Base-by-base conservation (phyloP, 2,329 filamentous ascomycete genomes). In the Periconia digitata region DNA sequence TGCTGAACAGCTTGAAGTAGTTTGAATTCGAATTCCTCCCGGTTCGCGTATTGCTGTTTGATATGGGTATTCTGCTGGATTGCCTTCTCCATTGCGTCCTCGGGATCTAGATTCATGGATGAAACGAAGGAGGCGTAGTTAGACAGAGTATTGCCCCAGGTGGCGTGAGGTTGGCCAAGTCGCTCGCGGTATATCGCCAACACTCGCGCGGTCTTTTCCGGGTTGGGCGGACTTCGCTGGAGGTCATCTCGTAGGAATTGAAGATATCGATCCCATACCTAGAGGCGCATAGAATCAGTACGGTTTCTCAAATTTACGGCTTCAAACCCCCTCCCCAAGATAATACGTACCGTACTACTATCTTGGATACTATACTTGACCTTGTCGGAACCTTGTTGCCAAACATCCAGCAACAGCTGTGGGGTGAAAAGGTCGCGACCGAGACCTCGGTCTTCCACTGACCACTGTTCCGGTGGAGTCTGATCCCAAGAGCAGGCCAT, bases 261-360 rank as follows among this genome's bases (percentile, higher is more conserved):
- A 37, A 90, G 78, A 80, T 88, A 92, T 55, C 85, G 84, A 64
- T 92, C 83, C 89, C 89, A 95, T 10, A 94, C n/a, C n/a, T n/a
- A 79, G 47, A 84, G 72, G n/a, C n/a, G n/a, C n/a, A n/a, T n/a
- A n/a, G n/a, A n/a, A n/a, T n/a, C n/a, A n/a, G n/a, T n/a, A n/a
- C n/a, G n/a, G n/a, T n/a, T n/a, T n/a, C n/a, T n/a, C n/a, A n/a
- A n/a, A n/a, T n/a, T n/a, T n/a, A n/a, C n/a, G n/a, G n/a, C n/a
- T n/a, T n/a, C n/a, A n/a, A n/a, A n/a, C n/a, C n/a, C n/a, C n/a
- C n/a, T n/a, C n/a, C n/a, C n/a, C n/a, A n/a, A n/a, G n/a, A n/a
- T n/a, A n/a, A n/a, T n/a, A n/a, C n/a, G n/a, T n/a, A n/a, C 29
- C 41, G 35, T 43, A 64, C 91, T 85, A 63, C 89, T 92, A 67